phyloP scores from a whole-genome alignment of 2,329 filamentous ascomycete species.

The Epichloe brachyelytri region DNA sequence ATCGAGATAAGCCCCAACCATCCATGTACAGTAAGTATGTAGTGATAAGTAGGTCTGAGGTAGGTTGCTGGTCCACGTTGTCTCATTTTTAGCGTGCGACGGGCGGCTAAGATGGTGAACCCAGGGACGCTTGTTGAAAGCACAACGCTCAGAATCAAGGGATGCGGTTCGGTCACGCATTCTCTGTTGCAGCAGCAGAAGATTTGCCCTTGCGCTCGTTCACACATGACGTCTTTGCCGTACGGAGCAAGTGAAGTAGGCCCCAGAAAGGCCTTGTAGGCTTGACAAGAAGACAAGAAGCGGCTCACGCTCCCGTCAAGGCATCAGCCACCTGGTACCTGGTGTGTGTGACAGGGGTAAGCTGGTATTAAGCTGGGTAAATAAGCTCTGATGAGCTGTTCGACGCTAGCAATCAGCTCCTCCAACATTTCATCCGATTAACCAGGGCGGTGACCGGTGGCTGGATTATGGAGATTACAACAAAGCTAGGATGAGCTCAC shows the following conservation, averaged over 20 bases:
- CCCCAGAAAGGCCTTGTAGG: too few relatives aligned
- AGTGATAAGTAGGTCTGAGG: not conserved
- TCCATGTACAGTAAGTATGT: not conserved
- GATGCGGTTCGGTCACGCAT: too few relatives aligned
- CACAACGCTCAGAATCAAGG: too few relatives aligned
- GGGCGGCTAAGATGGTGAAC: too few relatives aligned
- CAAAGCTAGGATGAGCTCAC: not conserved
- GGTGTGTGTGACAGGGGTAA: not conserved
- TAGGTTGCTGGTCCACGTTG: slow-evolving; percentile 2
- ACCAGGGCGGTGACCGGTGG: not conserved
- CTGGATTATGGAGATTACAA: not conserved
- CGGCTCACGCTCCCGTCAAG: too few relatives aligned
- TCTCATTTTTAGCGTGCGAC: not conserved
- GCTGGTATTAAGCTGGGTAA: not conserved
- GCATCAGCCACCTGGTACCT: not conserved
- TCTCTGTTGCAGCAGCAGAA: too few relatives aligned
- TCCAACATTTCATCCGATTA: not conserved
- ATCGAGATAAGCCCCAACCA: slow-evolving; percentile 1
- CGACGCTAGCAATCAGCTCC: not conserved
- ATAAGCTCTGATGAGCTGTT: not conserved
- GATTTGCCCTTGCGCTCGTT: too few relatives aligned
- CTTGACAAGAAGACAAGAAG: too few relatives aligned
- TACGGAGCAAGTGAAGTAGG: too few relatives aligned
- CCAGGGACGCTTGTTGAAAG: too few relatives aligned
- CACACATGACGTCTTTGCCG: too few relatives aligned